Base-by-base conservation (phyloP, 2,329 filamentous ascomycete species). In the Graphilbum fragrans region DNA sequence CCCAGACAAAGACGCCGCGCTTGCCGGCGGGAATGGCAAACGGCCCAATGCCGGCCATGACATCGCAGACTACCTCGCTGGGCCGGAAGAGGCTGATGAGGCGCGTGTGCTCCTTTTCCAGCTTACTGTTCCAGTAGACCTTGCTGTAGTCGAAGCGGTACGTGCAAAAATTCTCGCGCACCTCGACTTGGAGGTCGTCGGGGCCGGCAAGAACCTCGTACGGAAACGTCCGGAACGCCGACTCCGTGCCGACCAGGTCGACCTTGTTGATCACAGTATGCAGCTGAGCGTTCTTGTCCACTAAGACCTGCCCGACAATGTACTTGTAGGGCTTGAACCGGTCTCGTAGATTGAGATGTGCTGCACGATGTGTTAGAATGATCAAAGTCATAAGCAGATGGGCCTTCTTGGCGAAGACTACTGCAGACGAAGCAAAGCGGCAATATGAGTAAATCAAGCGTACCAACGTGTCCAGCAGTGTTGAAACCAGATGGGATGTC, bases 41-140 rank as follows among this genome's bases (percentile, higher is more conserved):
- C 0, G 92, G 92, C 0, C 92, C 92, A 38, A 98, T 88, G 35
- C 92, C 92, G 1, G 88, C 90, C 90, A 96, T 98, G 49, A 95
- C 82, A 60, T 98, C 92, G 64, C 82, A 92, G 2, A 96, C 84
- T 4, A 87, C 87, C 55, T 96, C 84, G 32, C 92, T 88, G 7
- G 82, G 77, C 42, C 76, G 65, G 66, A 96, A 95, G 41, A 80
- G 63, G 40, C 72, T 66, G 45, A 90, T 77, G 16, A 96, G 67
- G 3, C 92, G 73, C 49, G 81, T 77, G 61, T 98, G 92, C 61
- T 98, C 92, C 1, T 79, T 84, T 53, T 93, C 82, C 14, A 98
- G 74, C 50, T 90, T 80, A 54, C 80, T 87, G 63, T 98, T 98
- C 90, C 90, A 98, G 69, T 98, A 98, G 4, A 98, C 92, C 52